Evolutionary conservation across 768 basidiomycete genomes (phyloP).

Genomic region (Butyriboletus loyo): DNA sequence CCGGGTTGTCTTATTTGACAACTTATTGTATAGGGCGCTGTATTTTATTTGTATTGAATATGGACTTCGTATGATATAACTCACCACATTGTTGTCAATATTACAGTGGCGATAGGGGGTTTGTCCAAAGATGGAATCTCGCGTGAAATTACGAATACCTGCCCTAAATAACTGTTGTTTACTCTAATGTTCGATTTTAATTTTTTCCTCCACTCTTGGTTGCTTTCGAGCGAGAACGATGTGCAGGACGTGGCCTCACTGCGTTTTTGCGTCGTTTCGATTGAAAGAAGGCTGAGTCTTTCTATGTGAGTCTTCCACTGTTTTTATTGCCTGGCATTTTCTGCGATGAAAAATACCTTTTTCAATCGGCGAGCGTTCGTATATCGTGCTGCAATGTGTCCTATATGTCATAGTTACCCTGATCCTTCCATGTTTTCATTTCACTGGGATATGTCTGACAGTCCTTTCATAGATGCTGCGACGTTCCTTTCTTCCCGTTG

Average conservation of each 20-base stretch:
- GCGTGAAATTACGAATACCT: not conserved
- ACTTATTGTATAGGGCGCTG: not conserved
- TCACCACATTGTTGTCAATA: too few species aligned
- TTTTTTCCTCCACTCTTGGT: not conserved
- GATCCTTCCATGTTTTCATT: slow-evolving; percentile 45
- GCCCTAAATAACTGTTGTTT: slow-evolving; percentile 12
- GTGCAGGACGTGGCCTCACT: not conserved
- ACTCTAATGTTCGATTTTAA: not conserved
- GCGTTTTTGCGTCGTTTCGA: not conserved
- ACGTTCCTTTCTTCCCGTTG: not conserved
- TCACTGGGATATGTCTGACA: slow-evolving; percentile 7
- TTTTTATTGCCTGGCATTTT: not conserved
- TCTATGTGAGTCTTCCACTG: slow-evolving; percentile 5
- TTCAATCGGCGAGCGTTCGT: slow-evolving; percentile 46
- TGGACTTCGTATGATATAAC: too few species aligned
- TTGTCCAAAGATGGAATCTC: not conserved
- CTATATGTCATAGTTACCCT: slow-evolving; percentile 92
- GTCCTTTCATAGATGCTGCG: not conserved
- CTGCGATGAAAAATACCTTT: slow-evolving; percentile 52
- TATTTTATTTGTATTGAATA: not conserved
- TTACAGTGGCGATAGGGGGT: too few species aligned
- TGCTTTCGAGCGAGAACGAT: not conserved
- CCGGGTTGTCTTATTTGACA: too few species aligned
- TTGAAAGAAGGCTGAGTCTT: not conserved
- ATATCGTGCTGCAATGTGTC: slow-evolving; percentile 48